Conservation (phyloP, 169 alveolate species). For the Plasmodium berghei region DNA sequence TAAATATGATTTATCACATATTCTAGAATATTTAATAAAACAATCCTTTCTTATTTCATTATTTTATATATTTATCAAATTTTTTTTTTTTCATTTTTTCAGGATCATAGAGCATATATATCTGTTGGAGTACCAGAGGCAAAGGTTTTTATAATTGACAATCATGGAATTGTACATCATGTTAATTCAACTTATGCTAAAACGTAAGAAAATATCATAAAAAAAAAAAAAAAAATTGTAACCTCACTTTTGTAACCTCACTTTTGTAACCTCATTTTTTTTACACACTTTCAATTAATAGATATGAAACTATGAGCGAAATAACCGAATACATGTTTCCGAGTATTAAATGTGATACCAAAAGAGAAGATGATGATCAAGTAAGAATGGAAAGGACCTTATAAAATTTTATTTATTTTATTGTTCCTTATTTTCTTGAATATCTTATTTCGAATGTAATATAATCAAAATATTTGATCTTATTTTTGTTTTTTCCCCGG, state of each 20-base stretch:
- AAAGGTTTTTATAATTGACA: conserved; percentile 92
- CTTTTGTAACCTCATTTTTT: not conserved
- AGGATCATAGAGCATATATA: conserved; percentile 93
- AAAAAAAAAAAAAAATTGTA: not conserved
- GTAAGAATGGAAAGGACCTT: conserved; percentile 30
- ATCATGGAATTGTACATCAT: conserved; percentile 91
- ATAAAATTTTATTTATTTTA: not conserved
- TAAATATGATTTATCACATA: too few relatives aligned
- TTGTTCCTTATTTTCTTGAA: too few relatives aligned
- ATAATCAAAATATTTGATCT: not conserved
- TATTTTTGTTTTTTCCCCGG: not conserved
- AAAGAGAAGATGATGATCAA: conserved; percentile 75
- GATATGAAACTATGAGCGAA: conserved; percentile 83
- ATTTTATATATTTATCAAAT: not conserved
- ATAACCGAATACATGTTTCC: conserved; percentile 85
- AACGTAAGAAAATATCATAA: conserved; percentile 81
- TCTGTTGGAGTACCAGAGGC: conserved; percentile 95
- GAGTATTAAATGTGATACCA: conserved; percentile 60
- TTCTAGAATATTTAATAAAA: too few relatives aligned
- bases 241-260: not conserved
- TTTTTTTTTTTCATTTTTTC: not conserved
- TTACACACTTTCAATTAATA: conserved; percentile 1
- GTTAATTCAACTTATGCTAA: conserved; percentile 89
- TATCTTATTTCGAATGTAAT: conserved; percentile 1
- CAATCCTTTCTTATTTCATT: not conserved